phyloP scores from a whole-genome alignment of 306 rosid genomes.

The Castanea mollissima region DNA sequence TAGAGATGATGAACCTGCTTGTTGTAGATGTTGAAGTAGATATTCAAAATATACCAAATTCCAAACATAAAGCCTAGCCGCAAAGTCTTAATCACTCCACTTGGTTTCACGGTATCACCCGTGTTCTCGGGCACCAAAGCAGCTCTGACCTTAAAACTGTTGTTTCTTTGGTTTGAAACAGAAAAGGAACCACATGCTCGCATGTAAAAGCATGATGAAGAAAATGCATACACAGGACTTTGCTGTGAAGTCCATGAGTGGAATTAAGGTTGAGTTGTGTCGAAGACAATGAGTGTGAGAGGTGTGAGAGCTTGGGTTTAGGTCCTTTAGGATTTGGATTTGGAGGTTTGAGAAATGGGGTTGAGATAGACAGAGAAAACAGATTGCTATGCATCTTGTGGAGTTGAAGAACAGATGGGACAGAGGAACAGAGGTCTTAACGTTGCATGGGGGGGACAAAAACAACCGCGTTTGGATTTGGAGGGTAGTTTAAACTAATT shows the following conservation, averaged over 20 bases:
- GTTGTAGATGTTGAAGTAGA: slow-evolving; percentile 71
- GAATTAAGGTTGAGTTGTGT: not conserved
- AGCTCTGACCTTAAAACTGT: slow-evolving; percentile 34
- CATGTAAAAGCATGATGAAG: slow-evolving; percentile 14
- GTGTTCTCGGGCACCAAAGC: slow-evolving; percentile 38
- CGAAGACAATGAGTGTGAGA: not conserved
- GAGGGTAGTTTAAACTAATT: no score
- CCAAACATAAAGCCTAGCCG: slow-evolving; percentile 68
- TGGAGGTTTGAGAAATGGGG: slow-evolving; percentile 25
- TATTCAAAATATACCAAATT: slow-evolving; percentile 71
- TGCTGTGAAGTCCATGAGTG: slow-evolving; percentile 12
- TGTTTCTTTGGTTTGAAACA: slow-evolving; percentile 22
- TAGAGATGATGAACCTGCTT: slow-evolving; percentile 50
- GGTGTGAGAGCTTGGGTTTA: not conserved
- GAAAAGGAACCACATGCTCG: slow-evolving; percentile 25
- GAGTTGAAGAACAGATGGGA: not conserved
- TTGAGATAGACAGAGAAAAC: slow-evolving; percentile 22
- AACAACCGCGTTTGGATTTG: no score
- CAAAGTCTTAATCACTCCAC: slow-evolving; percentile 23
- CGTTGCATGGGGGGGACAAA: slow-evolving; percentile 18
- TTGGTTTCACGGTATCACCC: slow-evolving; percentile 28
- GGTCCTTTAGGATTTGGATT: not conserved
- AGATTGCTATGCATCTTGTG: slow-evolving; percentile 35
- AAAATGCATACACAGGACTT: slow-evolving; percentile 10
- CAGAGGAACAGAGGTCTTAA: not conserved